Conservation (phyloP, 2,329 filamentous ascomycete species). For the Lecanosticta acicola region DNA sequence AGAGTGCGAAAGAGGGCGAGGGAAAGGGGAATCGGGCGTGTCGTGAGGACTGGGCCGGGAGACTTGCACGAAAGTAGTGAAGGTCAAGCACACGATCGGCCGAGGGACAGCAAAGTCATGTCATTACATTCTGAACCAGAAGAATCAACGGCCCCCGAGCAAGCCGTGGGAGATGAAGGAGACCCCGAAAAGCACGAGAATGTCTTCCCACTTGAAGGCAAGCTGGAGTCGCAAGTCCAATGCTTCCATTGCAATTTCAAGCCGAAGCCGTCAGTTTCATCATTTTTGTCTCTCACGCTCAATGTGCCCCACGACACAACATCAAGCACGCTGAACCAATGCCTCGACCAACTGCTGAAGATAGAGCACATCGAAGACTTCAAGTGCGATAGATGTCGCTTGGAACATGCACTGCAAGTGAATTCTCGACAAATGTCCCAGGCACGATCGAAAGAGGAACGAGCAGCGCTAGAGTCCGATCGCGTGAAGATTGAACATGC, state of each 20-base stretch:
- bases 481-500: conserved; percentile 63
- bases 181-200: conserved; percentile 49
- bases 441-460: conserved; percentile 45
- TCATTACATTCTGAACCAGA: conserved; percentile 1
- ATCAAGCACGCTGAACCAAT: conserved; percentile 75
- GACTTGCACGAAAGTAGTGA: conserved; percentile 1
- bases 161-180: conserved; percentile 24
- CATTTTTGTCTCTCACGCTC: conserved; percentile 86
- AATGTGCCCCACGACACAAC: conserved; percentile 71
- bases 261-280: conserved; percentile 74
- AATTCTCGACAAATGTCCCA: conserved; percentile 56
- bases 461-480: conserved; percentile 45
- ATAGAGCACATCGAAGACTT: conserved; percentile 96
- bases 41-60: not conserved
- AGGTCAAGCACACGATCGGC: not conserved
- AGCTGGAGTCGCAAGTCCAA: conserved; percentile 89
- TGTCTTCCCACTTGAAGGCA: conserved; percentile 87
- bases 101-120: conserved; percentile 18
- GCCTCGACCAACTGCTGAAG: conserved; percentile 91
- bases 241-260: conserved; percentile 86
- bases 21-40: conserved; percentile 2
- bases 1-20: conserved; percentile 61
- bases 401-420: conserved; percentile 68
- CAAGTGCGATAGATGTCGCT: conserved; percentile 85
- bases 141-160: conserved; percentile 22